Base-by-base conservation (phyloP, 495 filamentous ascomycete genomes). In the Penicillium alfredii region DNA sequence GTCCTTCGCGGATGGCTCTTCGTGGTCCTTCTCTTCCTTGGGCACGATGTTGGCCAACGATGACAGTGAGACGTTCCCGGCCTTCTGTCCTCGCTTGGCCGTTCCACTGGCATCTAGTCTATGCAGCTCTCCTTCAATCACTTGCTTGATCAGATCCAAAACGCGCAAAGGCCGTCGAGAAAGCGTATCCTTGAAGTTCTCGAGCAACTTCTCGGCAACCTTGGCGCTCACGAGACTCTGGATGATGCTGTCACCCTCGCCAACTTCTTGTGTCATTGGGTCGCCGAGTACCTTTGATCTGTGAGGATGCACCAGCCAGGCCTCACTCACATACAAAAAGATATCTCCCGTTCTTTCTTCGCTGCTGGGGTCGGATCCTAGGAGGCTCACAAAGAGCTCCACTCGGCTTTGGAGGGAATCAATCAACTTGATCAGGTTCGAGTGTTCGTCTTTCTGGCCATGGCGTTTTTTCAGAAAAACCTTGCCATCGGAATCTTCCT, bases 131-230 rank as follows among this genome's bases (percentile, higher is more conserved):
- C 54, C 61, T 36, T 68, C 56, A 30, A 86, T 54, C 8, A 87
- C 58, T 41, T 82, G 62, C 40, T 69, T 63, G 49, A 76, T 71
- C 14, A 86, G 73, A 26, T 75, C 68, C 8, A 86, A 61, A n/a
- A 83, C 68, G 37, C 75, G 73, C 7, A 68, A 56, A 2, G 82
- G 77, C 23, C 78, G 72, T 20, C 66, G 69, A 20, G 80, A 75
- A n/a, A 88, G 71, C 36, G 77, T 80, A 13, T 82, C 76, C 19
- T 81, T 74, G 47, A 84, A 72, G 21, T 66, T 73, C 21, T 75
- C 73, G 46, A 86, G 77, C 54, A 89, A 70, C 32, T 73, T 73
- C 47, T 85, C 74, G 3, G 83, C 70, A 2, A 84, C 47, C 42
- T 81, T 84, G 4, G 79, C 72, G 42, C 78, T 72, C 14, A 73